These are phyloP conservation scores for Phialophora macrospora DNA, from an alignment of 2,329 filamentous ascomycete genomes.

Conservation along the genomic window DNA sequence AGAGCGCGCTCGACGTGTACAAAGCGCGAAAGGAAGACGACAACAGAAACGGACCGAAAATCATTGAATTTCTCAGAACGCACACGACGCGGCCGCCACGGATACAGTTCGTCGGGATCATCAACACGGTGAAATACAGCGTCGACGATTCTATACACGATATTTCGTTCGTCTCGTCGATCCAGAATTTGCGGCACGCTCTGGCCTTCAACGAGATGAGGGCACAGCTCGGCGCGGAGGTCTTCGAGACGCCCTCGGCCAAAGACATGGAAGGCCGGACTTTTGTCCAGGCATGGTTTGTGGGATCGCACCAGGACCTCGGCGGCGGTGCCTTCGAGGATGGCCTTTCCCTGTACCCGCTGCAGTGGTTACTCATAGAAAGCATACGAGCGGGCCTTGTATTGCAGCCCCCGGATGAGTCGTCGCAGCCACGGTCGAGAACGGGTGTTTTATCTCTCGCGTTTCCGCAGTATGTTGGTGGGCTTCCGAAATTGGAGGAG, in stretches of 20 bases:
- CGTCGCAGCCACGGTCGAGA: not conserved
- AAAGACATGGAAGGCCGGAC: constrained; percentile 38
- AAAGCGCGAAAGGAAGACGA: constrained; percentile 36
- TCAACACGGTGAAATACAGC: constrained; percentile 46
- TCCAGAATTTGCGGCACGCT: constrained; percentile 47
- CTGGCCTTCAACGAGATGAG: constrained; percentile 49
- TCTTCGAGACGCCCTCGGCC: constrained; percentile 33
- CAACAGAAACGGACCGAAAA: constrained; percentile 32
- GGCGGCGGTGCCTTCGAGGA: constrained; percentile 46
- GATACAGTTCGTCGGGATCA: constrained; percentile 48
- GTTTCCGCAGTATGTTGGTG: constrained; percentile 36
- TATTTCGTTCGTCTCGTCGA: constrained; percentile 44
- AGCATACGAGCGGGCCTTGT: constrained; percentile 42
- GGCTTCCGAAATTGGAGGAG: constrained; percentile 29
- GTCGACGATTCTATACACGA: constrained; percentile 41
- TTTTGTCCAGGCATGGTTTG: constrained; percentile 50
- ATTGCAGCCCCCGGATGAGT: constrained; percentile 34
- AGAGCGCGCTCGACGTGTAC: constrained; percentile 39
- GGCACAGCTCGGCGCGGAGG: constrained; percentile 40
- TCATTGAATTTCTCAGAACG: constrained; percentile 32
- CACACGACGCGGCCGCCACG: constrained; percentile 40
- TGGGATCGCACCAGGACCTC: constrained; percentile 48
- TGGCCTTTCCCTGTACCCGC: constrained; percentile 49
- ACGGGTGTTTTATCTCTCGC: constrained; percentile 24
- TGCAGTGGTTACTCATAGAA: constrained; percentile 52